Evolutionary conservation across 495 filamentous ascomycete genomes (phyloP).

Genomic region (Tricharina praecox): DNA sequence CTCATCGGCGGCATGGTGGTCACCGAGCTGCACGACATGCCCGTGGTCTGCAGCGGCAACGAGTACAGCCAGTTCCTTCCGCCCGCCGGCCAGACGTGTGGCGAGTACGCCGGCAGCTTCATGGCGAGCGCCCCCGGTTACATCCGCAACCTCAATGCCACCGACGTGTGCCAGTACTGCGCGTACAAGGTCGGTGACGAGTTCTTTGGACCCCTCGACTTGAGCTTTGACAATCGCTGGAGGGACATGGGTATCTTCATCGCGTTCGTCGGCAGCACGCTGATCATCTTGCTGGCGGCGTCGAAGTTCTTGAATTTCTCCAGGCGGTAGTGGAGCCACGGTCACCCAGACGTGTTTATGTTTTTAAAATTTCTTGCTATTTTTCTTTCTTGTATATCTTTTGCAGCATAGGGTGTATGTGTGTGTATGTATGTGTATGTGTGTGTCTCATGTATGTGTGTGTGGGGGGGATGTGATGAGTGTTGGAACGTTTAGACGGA

Average conservation of each 20-base stretch:
- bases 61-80: slow-evolving; percentile 49
- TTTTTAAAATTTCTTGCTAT: too few species aligned
- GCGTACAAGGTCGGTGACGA: slow-evolving; percentile 61
- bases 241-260: slow-evolving; percentile 61
- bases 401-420: too few species aligned
- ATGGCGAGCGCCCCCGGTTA: slow-evolving; percentile 47
- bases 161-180: slow-evolving; percentile 54
- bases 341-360: too few species aligned
- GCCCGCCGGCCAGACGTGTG: slow-evolving; percentile 45
- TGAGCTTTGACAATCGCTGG: slow-evolving; percentile 53
- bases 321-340: too few species aligned
- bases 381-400: too few species aligned
- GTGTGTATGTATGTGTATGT: too few species aligned
- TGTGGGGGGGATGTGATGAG: too few species aligned
- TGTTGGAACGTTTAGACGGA: too few species aligned
- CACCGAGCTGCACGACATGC: slow-evolving; percentile 50
- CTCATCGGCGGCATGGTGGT: slow-evolving; percentile 64
- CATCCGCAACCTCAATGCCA: slow-evolving; percentile 37
- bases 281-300: slow-evolving; percentile 41
- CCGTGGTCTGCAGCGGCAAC: slow-evolving; percentile 37
- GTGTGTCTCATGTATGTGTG: too few species aligned
- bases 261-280: slow-evolving; percentile 50
- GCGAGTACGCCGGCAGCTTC: slow-evolving; percentile 53
- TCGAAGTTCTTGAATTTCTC: slow-evolving; percentile 28
- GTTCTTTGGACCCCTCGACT: slow-evolving; percentile 49